Evolutionary conservation across 177 flowering plant genomes (phyloP).

Genomic region (Vitis hybrid): DNA sequence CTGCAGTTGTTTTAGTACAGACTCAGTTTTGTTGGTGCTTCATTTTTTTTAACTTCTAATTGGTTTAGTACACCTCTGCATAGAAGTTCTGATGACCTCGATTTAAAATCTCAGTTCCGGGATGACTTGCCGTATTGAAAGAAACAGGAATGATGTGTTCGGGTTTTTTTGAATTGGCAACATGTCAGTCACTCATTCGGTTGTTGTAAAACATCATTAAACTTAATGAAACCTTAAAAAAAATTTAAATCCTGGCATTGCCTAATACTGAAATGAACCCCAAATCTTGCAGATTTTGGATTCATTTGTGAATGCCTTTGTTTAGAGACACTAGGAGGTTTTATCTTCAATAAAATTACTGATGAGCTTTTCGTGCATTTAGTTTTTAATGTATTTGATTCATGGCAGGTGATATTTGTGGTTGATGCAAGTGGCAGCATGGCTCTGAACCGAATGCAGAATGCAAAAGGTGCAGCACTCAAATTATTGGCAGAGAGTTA

Average conservation of each 20-base stretch:
- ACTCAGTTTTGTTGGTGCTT: slow-evolving; percentile 1
- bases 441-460: slow-evolving; percentile 98
- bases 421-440: slow-evolving; percentile 99
- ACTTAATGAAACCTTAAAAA: background rate
- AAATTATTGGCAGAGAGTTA: slow-evolving; percentile 93
- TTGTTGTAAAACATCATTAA: background rate
- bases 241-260: background rate
- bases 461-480: slow-evolving; percentile 98
- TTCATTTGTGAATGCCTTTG: background rate
- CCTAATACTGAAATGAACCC: background rate
- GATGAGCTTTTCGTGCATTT: slow-evolving; percentile 4
- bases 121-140: background rate
- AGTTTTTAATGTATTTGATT: slow-evolving; percentile 12
- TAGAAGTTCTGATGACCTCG: background rate
- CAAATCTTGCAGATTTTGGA: background rate
- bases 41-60: background rate
- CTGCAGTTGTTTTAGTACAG: background rate
- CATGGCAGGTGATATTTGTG: slow-evolving; percentile 88
- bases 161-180: background rate
- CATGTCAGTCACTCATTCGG: background rate
- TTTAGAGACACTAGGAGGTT: no score
- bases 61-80: background rate
- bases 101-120: background rate
- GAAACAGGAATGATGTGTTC: background rate
- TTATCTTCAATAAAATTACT: no score